A percentile compares a stretch with the other conserved stretches of the same genome.
phyloP scores from a whole-genome alignment of 768 basidiomycete species.

The Steccherinum ochraceum region DNA sequence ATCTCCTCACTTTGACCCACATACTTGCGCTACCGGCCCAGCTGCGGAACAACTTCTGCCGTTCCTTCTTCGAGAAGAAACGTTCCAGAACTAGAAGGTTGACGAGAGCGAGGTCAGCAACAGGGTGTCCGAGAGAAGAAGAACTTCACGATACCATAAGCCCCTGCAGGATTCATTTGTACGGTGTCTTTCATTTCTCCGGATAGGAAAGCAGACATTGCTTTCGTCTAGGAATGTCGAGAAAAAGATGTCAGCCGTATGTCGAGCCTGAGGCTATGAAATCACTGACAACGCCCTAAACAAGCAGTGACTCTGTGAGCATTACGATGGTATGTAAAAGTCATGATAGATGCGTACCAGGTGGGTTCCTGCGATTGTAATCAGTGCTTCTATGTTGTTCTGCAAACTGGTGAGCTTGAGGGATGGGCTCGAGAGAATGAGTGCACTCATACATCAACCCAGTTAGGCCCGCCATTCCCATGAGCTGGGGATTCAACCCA shows the following conservation, averaged over 20 bases:
- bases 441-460: slow-evolving; percentile 93
- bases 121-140: background rate
- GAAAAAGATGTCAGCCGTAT: background rate
- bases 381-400: slow-evolving; percentile 81
- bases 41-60: slow-evolving; percentile 83
- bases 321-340: no score
- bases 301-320: no score
- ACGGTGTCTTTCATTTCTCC: slow-evolving; percentile 97
- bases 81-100: slow-evolving; percentile 71
- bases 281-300: slow-evolving; percentile 64
- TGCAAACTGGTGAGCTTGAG: slow-evolving; percentile 19
- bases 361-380: slow-evolving; percentile 84
- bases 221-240: slow-evolving; percentile 81
- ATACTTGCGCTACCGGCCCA: slow-evolving; percentile 94
- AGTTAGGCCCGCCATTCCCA: slow-evolving; percentile 76
- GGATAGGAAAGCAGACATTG: slow-evolving; percentile 90
- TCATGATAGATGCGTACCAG: slow-evolving; percentile 43
- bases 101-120: background rate
- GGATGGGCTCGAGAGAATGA: no score
- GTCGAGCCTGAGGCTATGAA: background rate
- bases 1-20: slow-evolving; percentile 79
- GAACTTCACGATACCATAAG: slow-evolving; percentile 61
- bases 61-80: slow-evolving; percentile 88
- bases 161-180: slow-evolving; percentile 74
- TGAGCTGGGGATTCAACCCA: slow-evolving; percentile 90